Evolutionary conservation across 345 rosid species (phyloP).

Genomic region (Hypericum perforatum): DNA sequence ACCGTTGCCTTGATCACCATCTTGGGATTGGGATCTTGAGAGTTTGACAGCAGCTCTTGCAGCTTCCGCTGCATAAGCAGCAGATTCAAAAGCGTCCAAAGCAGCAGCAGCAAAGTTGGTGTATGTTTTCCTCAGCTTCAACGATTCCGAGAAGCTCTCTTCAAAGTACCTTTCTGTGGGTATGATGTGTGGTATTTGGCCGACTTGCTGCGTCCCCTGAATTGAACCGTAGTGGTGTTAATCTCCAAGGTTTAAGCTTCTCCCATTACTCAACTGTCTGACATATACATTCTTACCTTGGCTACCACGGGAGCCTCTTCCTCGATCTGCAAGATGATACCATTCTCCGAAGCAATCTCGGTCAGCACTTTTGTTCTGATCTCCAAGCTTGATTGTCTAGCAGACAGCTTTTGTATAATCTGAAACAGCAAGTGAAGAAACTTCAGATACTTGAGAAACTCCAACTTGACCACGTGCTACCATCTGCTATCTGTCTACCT

Average conservation of each 20-base stretch:
- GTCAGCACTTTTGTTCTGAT: slow-evolving; percentile 26
- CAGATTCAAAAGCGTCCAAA: slow-evolving; percentile 36
- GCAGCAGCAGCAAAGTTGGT: slow-evolving; percentile 32
- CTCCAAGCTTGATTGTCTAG: slow-evolving; percentile 25
- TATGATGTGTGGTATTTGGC: not conserved
- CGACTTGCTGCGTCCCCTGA: slow-evolving; percentile 12
- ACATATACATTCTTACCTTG: not conserved
- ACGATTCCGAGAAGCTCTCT: slow-evolving; percentile 16
- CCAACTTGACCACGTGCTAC: not conserved
- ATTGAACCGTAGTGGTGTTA: not conserved
- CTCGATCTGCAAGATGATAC: slow-evolving; percentile 23
- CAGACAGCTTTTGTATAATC: slow-evolving; percentile 42
- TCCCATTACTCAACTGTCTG: no score
- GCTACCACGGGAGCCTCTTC: slow-evolving; percentile 3
- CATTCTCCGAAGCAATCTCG: slow-evolving; percentile 29
- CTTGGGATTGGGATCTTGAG: slow-evolving; percentile 23
- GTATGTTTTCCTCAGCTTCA: slow-evolving; percentile 16
- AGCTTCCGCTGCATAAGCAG: slow-evolving; percentile 41
- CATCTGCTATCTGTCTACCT: slow-evolving; percentile 16
- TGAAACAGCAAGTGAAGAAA: slow-evolving; percentile 2
- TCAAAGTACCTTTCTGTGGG: slow-evolving; percentile 2
- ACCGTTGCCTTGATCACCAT: slow-evolving; percentile 13
- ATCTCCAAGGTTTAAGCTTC: no score
- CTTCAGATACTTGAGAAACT: not conserved
- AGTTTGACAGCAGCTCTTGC: slow-evolving; percentile 41